Conservation (phyloP, 768 basidiomycete genomes). For the Russula dissimulans region DNA sequence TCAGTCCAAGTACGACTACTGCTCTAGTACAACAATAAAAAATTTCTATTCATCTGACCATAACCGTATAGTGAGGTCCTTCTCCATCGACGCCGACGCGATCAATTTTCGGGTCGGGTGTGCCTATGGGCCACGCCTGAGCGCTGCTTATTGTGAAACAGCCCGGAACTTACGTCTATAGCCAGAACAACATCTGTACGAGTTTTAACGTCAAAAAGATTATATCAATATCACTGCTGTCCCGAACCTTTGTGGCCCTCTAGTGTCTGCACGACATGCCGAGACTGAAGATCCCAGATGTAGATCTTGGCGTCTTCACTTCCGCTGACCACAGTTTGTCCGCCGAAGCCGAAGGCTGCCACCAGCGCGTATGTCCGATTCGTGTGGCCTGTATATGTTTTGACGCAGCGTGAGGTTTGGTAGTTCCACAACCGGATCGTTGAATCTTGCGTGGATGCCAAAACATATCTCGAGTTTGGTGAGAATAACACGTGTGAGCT, state of each 20-base stretch:
- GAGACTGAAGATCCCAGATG: constrained; percentile 82
- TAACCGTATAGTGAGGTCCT: constrained; percentile 73
- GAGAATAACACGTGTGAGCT: constrained; percentile 89
- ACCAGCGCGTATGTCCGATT: constrained; percentile 81
- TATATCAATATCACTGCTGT: not conserved
- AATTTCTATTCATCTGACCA: constrained; percentile 30
- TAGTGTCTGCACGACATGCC: constrained; percentile 63
- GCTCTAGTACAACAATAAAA: not conserved
- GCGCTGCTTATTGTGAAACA: not conserved
- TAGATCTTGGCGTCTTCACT: constrained; percentile 86
- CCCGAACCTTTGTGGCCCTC: constrained; percentile 71
- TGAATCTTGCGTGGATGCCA: constrained; percentile 90
- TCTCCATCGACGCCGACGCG: constrained; percentile 85
- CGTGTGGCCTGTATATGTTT: constrained; percentile 82
- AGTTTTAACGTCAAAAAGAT: not conserved
- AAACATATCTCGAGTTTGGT: constrained; percentile 82
- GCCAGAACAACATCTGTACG: constrained; percentile 60
- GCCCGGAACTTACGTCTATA: constrained; percentile 41
- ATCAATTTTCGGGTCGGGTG: constrained; percentile 70
- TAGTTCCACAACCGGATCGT: constrained; percentile 93
- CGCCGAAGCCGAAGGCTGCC: constrained; percentile 52
- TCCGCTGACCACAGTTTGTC: constrained; percentile 74
- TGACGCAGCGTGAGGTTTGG: constrained; percentile 81
- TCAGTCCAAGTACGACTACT: not conserved
- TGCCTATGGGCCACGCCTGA: constrained; percentile 36